Conservation (phyloP, 1,284 basidiomycete species). For the Phellopilus nigrolimitatus region DNA sequence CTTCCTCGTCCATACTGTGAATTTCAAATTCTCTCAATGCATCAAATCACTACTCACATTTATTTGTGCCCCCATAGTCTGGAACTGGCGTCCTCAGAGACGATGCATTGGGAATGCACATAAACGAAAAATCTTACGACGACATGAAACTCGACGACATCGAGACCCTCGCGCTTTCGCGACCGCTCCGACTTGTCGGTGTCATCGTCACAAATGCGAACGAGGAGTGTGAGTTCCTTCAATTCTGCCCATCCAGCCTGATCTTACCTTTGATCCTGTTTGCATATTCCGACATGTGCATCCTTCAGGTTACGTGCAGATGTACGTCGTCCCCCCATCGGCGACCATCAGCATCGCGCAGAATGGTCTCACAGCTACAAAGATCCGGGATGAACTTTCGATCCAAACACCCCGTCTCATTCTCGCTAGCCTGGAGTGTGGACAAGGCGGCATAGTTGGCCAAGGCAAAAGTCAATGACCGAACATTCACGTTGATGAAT, state of each 20-base stretch:
- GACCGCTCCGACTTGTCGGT: background rate
- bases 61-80: background rate
- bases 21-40: background rate
- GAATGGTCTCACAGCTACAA: too few relatives aligned
- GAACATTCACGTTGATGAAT: too few relatives aligned
- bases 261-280: background rate
- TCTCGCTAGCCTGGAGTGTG: too few relatives aligned
- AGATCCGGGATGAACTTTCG: too few relatives aligned
- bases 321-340: background rate
- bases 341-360: background rate
- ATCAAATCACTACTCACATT: background rate
- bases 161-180: background rate
- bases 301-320: background rate
- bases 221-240: background rate
- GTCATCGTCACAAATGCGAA: background rate
- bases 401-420: too few relatives aligned
- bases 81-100: background rate
- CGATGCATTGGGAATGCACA: background rate
- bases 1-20: background rate
- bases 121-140: background rate
- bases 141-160: background rate
- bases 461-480: too few relatives aligned
- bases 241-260: background rate
- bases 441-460: too few relatives aligned
- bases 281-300: background rate